Conservation (phyloP, 805 yeast species). For the Ogataea sp. region DNA sequence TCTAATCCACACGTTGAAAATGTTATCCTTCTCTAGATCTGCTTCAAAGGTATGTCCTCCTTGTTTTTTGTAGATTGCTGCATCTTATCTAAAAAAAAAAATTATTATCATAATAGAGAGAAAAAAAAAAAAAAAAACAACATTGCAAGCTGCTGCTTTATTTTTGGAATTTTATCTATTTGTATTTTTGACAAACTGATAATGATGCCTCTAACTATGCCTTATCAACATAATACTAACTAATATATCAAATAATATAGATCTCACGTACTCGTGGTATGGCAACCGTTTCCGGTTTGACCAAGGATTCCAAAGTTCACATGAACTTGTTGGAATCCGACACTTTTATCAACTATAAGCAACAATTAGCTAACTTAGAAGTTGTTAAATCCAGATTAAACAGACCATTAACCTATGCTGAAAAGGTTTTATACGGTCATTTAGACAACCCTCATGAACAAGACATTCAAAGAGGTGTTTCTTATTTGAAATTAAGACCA, state of each 20-base stretch:
- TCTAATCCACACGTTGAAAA: slow-evolving; percentile 5
- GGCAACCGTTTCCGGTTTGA: slow-evolving; percentile 43
- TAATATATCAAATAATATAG: neutral
- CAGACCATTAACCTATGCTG: slow-evolving; percentile 88
- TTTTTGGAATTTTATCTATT: no score
- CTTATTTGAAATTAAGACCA: slow-evolving; percentile 88
- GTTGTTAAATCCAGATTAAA: slow-evolving; percentile 65
- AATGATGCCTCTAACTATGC: no score
- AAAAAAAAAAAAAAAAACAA: no score
- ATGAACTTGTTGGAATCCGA: slow-evolving; percentile 58
- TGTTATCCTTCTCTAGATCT: slow-evolving; percentile 24
- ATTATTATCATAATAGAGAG: no score
- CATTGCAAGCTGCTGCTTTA: neutral
- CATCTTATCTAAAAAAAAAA: neutral
- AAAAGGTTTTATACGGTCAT: slow-evolving; percentile 90
- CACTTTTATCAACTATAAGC: slow-evolving; percentile 87
- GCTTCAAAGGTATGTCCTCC: slow-evolving; percentile 13
- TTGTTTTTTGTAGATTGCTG: neutral
- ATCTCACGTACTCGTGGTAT: slow-evolving; percentile 32
- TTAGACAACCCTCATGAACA: slow-evolving; percentile 82
- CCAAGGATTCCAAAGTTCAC: slow-evolving; percentile 47
- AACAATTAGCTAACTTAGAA: slow-evolving; percentile 80
- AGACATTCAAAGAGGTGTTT: slow-evolving; percentile 65
- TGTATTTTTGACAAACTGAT: no score
- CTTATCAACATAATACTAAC: no score